Conservation (phyloP, 495 filamentous ascomycete genomes). For the Penicillium flavigenum region DNA sequence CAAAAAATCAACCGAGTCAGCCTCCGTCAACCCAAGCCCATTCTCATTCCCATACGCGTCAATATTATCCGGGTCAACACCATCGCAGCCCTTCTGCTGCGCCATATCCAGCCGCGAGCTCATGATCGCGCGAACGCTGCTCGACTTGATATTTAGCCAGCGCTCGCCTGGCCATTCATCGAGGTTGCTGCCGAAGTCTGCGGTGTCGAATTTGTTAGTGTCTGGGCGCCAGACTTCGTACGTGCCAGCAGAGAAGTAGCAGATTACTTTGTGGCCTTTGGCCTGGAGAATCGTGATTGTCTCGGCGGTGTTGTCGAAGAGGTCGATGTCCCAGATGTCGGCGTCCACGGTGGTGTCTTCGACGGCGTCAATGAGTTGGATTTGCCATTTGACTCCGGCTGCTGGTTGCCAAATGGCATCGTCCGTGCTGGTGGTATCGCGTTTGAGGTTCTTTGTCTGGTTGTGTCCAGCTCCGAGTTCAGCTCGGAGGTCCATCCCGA, state of each 20-base stretch:
- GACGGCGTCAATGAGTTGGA: slow-evolving; percentile 13
- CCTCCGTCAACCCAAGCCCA: slow-evolving; percentile 54
- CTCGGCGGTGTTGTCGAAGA: slow-evolving; percentile 16
- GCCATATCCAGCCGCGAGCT: slow-evolving; percentile 54
- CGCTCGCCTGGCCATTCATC: slow-evolving; percentile 66
- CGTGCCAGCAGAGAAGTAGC: slow-evolving; percentile 71
- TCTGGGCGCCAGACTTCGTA: slow-evolving; percentile 62
- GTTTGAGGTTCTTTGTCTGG: slow-evolving; percentile 4
- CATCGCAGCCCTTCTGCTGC: slow-evolving; percentile 63
- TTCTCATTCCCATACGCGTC: slow-evolving; percentile 62
- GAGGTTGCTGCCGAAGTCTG: slow-evolving; percentile 55
- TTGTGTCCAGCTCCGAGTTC: background rate
- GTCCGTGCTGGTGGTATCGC: slow-evolving; percentile 1
- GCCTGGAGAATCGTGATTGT: slow-evolving; percentile 11
- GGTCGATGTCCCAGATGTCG: slow-evolving; percentile 16
- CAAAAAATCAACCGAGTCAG: slow-evolving; percentile 58
- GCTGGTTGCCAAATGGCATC: slow-evolving; percentile 12
- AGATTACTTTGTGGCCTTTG: slow-evolving; percentile 59
- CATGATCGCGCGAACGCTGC: slow-evolving; percentile 62
- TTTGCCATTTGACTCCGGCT: slow-evolving; percentile 19
- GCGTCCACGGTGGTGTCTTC: slow-evolving; percentile 11
- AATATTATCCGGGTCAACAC: slow-evolving; percentile 71
- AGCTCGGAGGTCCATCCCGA: slow-evolving; percentile 7
- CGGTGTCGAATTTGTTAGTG: slow-evolving; percentile 46
- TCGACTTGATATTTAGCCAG: slow-evolving; percentile 61